Base-by-base conservation (phyloP, 2,329 filamentous ascomycete genomes). In the Septoria linicola region DNA sequence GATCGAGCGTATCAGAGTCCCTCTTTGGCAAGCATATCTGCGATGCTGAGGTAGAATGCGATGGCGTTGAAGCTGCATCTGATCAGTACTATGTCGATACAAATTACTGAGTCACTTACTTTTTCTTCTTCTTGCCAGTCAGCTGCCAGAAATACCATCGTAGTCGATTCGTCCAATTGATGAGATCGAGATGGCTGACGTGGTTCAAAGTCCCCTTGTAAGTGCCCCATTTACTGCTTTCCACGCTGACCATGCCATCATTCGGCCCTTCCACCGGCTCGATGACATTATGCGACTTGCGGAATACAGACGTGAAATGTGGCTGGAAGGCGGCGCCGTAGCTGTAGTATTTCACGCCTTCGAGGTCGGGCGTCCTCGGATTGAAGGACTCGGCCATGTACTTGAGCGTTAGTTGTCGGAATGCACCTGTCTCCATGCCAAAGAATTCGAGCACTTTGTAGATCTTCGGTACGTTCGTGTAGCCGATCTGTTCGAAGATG, bases 111-210 rank as follows among this genome's bases (percentile, higher is more conserved):
- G 14, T 4, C 8, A 23, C 14, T 20, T 23, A 40, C 70, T 72
- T 53, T 43, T 80, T 75, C 76, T 80, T 59, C 74, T 71, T 65
- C 76, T 77, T 51, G 76, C 81, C 79, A 2, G 76, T 78, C 46
- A 84, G 61, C 51, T 77, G 72, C 64, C 78, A 81, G 41, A 80
- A 72, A 51, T 79, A 72, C 77, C 79, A 82, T 59, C 82, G 78
- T 31, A 83, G 60, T 23, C 80, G 71, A 57, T 83, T 84, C 21
- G 80, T 82, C 82, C 82, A 85, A 59, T 85, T 85, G 66, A 85
- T 85, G 55, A 84, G 63, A 59, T 85, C 81, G 40, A 85, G 65
- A 68, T 85, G 82, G 64, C 78, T 83, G 51, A 84, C 81, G 3
- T 79, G 79, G n/a, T 82, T 71, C 43, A 85, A 63, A 1, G 82